Evolutionary conservation across 2,329 filamentous ascomycete genomes (phyloP), one percentile per base, ranked within the genome.

Genomic region (Aspergillus niger): DNA sequence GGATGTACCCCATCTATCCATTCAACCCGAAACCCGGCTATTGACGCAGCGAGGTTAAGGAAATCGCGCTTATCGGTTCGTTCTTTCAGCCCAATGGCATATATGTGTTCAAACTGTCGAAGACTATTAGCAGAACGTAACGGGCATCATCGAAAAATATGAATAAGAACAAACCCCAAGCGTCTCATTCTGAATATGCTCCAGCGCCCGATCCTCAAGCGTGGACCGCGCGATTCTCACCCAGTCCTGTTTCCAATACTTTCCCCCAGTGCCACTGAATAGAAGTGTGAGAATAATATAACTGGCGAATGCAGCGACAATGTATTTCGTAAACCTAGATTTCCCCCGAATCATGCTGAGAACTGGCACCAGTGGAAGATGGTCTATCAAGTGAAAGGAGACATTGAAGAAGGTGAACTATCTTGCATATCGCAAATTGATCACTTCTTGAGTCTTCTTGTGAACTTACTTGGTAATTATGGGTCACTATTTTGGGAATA

Each of bases 61-160:
- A 77, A 78, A 73, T 85, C 82, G 53, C 79, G 76, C 63, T 82
- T 82, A 67, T 84, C 82, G 3, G 76, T 79, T 36, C 82, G 75
- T 43, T 79, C 75, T 4, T 80, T 78, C 8, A 84, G 70, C 4
- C 79, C 77, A 49, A 85, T 73, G 24, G 80, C 77, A 57, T 81
- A 80, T 28, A 83, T 71, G 50, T 79, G 77, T 55, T 81, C 70
- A 62, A 82, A 81, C 74, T 76, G 48, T 8, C 47, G 1, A 10
- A 2, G 13, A n/a, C 3, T n/a, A 2, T 30, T 20, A 53, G 24
- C 10, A 30, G 17, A 1, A 15, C 10, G 38, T 5, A 28, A 44
- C 2, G 32, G 17, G 0, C 1, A 2, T 3, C 1, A 24, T 15
- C 5, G 4, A 11, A 26, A 22, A 1, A 26, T 8, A 2, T 13